Conservation (phyloP, 805 yeast species). For the Kuraishia cidri region DNA sequence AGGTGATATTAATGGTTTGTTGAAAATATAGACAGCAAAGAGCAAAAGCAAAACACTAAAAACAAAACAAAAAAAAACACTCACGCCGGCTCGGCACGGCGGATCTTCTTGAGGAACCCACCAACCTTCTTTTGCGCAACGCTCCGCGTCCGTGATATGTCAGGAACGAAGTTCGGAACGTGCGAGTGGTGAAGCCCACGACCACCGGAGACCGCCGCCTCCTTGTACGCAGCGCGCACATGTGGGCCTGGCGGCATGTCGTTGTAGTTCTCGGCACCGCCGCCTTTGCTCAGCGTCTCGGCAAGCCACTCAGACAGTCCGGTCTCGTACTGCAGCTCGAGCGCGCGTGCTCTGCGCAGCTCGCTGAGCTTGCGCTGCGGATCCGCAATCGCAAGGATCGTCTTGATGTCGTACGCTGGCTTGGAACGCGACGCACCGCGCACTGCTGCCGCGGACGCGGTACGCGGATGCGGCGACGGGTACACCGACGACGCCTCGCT, state of each 20-base stretch:
- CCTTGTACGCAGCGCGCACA: constrained; percentile 58
- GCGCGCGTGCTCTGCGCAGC: constrained; percentile 29
- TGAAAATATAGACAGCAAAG: background rate
- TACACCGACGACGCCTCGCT: background rate
- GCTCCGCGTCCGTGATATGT: too few relatives aligned
- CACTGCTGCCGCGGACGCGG: background rate
- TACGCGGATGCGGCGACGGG: background rate
- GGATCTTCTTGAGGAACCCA: too few relatives aligned
- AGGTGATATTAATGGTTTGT: too few relatives aligned
- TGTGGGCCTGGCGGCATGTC: constrained; percentile 38
- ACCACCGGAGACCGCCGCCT: too few relatives aligned
- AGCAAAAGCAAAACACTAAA: constrained; percentile 7
- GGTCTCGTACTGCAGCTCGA: constrained; percentile 33
- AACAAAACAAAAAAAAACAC: constrained; percentile 11
- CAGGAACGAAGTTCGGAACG: too few relatives aligned
- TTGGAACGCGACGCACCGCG: constrained; percentile 4
- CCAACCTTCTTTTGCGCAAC: too few relatives aligned
- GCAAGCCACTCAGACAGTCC: constrained; percentile 48
- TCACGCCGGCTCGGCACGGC: background rate
- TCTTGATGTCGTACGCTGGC: constrained; percentile 31
- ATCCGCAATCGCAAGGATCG: constrained; percentile 27
- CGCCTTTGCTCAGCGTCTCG: constrained; percentile 8
- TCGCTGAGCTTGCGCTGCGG: constrained; percentile 28
- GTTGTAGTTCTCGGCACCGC: constrained; percentile 16
- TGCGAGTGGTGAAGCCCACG: too few relatives aligned